These are phyloP conservation scores for Amylocystis lapponica DNA, from an alignment of 768 basidiomycete species.

Conservation along the genomic window DNA sequence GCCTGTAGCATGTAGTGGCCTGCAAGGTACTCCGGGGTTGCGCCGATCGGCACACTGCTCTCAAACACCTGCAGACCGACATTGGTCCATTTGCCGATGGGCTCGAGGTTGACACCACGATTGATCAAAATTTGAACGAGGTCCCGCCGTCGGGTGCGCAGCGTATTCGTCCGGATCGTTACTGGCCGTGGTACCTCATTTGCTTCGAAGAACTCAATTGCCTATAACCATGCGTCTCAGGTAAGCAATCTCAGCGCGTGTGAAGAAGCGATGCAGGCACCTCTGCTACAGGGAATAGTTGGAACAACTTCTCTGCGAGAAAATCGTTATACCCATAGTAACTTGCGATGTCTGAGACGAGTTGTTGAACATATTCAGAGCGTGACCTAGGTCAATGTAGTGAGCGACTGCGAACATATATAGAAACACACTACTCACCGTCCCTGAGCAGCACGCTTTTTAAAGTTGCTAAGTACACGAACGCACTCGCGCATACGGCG, in stretches of 20 bases:
- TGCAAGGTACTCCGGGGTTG: slow-evolving; percentile 97
- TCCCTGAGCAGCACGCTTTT: slow-evolving; percentile 55
- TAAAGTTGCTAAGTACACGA: slow-evolving; percentile 68
- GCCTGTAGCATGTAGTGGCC: slow-evolving; percentile 99
- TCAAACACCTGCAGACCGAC: slow-evolving; percentile 99
- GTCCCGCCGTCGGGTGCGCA: slow-evolving; percentile 89
- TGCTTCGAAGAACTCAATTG: slow-evolving; percentile 97
- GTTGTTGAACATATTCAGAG: slow-evolving; percentile 84
- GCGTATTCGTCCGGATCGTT: slow-evolving; percentile 95
- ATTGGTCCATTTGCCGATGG: slow-evolving; percentile 99
- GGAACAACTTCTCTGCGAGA: slow-evolving; percentile 90
- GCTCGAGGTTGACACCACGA: slow-evolving; percentile 94
- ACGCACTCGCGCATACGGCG: slow-evolving; percentile 75
- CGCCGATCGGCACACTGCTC: slow-evolving; percentile 91
- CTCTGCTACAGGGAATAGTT: slow-evolving; percentile 89
- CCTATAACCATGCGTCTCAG: slow-evolving; percentile 44
- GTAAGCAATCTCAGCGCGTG: not conserved
- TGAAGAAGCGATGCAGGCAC: slow-evolving; percentile 34
- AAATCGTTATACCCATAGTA: slow-evolving; percentile 99
- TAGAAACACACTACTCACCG: slow-evolving; percentile 40
- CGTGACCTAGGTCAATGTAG: slow-evolving; percentile 60
- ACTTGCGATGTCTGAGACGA: slow-evolving; percentile 83
- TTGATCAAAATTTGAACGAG: slow-evolving; percentile 92
- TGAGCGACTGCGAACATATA: not conserved
- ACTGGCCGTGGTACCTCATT: slow-evolving; percentile 95